These are phyloP conservation scores for Spathaspora boniae DNA, from an alignment of 805 yeast species.

Conservation along the genomic window DNA sequence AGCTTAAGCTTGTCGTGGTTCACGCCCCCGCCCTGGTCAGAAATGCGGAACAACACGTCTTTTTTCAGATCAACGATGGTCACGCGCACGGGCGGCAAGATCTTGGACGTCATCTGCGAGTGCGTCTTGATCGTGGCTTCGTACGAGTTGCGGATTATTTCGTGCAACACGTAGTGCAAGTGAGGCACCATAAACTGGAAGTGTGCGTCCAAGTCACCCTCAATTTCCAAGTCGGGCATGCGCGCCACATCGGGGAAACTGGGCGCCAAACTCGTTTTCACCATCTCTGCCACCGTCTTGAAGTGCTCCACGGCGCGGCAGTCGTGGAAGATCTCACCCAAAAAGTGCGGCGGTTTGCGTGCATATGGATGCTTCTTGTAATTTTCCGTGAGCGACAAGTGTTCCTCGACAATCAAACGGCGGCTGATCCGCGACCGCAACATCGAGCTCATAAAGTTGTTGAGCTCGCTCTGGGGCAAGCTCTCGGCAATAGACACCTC, in stretches of 20 bases:
- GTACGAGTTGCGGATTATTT: constrained; percentile 77
- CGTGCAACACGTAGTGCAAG: constrained; percentile 82
- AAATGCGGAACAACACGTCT: constrained; percentile 69
- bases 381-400: constrained; percentile 70
- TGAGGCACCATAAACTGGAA: constrained; percentile 88
- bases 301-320: constrained; percentile 74
- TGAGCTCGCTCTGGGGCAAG: constrained; percentile 62
- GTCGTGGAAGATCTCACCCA: constrained; percentile 78
- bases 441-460: constrained; percentile 70
- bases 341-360: constrained; percentile 49
- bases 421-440: constrained; percentile 84
- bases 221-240: constrained; percentile 74
- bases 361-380: constrained; percentile 48
- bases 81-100: constrained; percentile 73
- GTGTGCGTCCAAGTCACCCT: constrained; percentile 62
- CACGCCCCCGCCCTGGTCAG: constrained; percentile 92
- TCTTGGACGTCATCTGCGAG: constrained; percentile 21
- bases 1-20: constrained; percentile 53
- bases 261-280: constrained; percentile 47
- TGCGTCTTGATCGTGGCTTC: constrained; percentile 66
- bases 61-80: constrained; percentile 66
- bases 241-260: constrained; percentile 49
- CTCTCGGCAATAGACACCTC: constrained; percentile 64
- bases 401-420: constrained; percentile 89
- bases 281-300: constrained; percentile 48